Evolutionary conservation across 345 rosid genomes (phyloP).

Genomic region (Salix purpurea): DNA sequence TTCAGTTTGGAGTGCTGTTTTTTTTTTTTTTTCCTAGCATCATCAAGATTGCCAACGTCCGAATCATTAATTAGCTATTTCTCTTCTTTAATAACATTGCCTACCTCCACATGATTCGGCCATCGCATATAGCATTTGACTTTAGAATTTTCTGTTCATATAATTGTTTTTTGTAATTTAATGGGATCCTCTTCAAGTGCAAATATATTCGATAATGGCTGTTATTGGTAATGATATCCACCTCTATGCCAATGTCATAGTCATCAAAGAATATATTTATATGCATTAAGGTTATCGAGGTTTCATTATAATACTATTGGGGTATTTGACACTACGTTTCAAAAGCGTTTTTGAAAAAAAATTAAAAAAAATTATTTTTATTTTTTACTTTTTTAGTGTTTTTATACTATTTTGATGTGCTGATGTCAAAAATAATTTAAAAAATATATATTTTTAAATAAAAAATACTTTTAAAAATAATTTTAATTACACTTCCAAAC

Average conservation of each 20-base stretch:
- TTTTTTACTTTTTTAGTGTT: too few species aligned
- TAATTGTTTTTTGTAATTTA: too few species aligned
- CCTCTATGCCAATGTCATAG: slow-evolving; percentile 17
- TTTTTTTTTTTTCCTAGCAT: neutral
- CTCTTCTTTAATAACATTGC: neutral
- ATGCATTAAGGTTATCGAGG: neutral
- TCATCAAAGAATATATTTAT: neutral
- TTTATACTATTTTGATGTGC: too few species aligned
- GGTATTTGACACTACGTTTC: too few species aligned
- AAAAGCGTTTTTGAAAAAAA: too few species aligned
- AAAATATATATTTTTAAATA: too few species aligned
- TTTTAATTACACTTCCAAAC: too few species aligned
- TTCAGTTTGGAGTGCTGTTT: too few species aligned
- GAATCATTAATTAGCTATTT: neutral
- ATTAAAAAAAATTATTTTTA: too few species aligned
- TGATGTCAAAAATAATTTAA: too few species aligned
- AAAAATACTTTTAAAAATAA: too few species aligned
- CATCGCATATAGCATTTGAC: neutral
- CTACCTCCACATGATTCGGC: neutral
- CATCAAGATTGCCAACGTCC: neutral
- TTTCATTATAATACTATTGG: too few species aligned
- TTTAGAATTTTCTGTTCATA: neutral
- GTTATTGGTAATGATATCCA: slow-evolving; percentile 3
- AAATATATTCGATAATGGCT: neutral
- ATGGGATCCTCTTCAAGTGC: neutral